Evolutionary conservation across 2,329 filamentous ascomycete species (phyloP).

Genomic region (Stachybotrys elegans): DNA sequence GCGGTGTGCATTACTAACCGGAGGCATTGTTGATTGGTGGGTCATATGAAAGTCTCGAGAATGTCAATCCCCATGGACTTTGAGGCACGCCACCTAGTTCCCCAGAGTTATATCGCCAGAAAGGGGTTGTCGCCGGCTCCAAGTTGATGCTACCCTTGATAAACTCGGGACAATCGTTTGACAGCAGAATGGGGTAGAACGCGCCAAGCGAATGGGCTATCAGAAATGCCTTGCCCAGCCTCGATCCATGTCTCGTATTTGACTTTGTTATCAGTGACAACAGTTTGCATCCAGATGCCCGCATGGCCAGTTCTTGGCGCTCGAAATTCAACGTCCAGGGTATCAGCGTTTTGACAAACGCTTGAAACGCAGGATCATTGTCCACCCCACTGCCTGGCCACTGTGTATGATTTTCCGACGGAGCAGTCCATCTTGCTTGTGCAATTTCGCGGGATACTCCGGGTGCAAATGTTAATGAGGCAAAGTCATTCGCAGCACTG

Average conservation of each 20-base stretch:
- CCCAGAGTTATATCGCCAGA: slow-evolving; percentile 13
- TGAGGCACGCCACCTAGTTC: slow-evolving; percentile 6
- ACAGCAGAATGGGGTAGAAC: slow-evolving; percentile 10
- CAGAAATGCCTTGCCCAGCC: slow-evolving; percentile 13
- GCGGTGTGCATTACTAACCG: slow-evolving; percentile 5
- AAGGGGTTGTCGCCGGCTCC: slow-evolving; percentile 11
- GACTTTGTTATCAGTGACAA: slow-evolving; percentile 9
- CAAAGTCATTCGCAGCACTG: slow-evolving; percentile 7
- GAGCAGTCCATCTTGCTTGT: slow-evolving; percentile 11
- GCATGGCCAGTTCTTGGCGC: slow-evolving; percentile 10
- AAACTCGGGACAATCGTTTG: slow-evolving; percentile 11
- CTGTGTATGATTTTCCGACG: slow-evolving; percentile 11
- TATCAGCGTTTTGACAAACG: slow-evolving; percentile 13
- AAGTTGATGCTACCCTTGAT: slow-evolving; percentile 14
- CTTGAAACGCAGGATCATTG: slow-evolving; percentile 10
- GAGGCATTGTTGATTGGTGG: slow-evolving; percentile 10
- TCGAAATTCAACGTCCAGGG: slow-evolving; percentile 11
- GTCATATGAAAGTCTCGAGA: slow-evolving; percentile 10
- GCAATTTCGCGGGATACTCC: slow-evolving; percentile 10
- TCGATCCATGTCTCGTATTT: not conserved
- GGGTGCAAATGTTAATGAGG: slow-evolving; percentile 4
- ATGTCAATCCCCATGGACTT: slow-evolving; percentile 12
- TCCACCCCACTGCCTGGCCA: slow-evolving; percentile 12
- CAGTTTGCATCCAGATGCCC: slow-evolving; percentile 11
- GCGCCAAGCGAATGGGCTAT: slow-evolving; percentile 14